Evolutionary conservation across 805 yeast species (phyloP).

Genomic region (Myxozyma sirexii): DNA sequence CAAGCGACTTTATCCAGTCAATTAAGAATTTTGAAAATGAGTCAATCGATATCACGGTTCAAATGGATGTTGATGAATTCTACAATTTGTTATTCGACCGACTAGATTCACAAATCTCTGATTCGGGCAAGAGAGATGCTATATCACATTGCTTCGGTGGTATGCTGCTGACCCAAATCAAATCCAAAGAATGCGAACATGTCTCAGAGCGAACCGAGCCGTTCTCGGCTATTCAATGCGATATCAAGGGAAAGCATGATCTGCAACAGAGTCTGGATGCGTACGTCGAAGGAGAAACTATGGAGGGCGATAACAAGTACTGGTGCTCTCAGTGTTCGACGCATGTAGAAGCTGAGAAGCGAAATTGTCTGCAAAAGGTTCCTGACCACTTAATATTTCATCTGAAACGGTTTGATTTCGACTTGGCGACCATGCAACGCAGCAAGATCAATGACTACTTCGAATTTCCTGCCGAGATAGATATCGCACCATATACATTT

Average conservation of each 20-base stretch:
- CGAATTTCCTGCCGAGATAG: constrained; percentile 26
- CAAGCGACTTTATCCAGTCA: constrained; percentile 16
- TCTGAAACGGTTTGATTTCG: constrained; percentile 33
- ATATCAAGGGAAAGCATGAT: constrained; percentile 28
- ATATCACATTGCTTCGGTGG: constrained; percentile 25
- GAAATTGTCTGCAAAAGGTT: constrained; percentile 26
- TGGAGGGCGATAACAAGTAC: constrained; percentile 33
- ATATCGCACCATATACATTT: constrained; percentile 23
- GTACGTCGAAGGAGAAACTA: constrained; percentile 30
- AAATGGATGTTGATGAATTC: constrained; percentile 33
- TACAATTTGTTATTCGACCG: constrained; percentile 30
- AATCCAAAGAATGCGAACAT: constrained; percentile 30
- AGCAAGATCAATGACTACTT: constrained; percentile 31
- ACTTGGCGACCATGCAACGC: constrained; percentile 32
- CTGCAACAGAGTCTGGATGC: constrained; percentile 22
- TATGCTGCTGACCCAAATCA: constrained; percentile 26
- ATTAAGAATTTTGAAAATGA: constrained; percentile 28
- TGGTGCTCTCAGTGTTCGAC: constrained; percentile 27
- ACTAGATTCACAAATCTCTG: constrained; percentile 19
- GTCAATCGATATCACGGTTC: constrained; percentile 29
- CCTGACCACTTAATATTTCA: constrained; percentile 31
- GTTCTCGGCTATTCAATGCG: constrained; percentile 32
- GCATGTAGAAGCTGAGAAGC: constrained; percentile 31
- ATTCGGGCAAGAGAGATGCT: neutral
- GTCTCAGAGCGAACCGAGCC: constrained; percentile 29